These are phyloP conservation scores for Parmales sp. DNA, from an alignment of 108 stramenopile genomes.

Conservation along the genomic window DNA sequence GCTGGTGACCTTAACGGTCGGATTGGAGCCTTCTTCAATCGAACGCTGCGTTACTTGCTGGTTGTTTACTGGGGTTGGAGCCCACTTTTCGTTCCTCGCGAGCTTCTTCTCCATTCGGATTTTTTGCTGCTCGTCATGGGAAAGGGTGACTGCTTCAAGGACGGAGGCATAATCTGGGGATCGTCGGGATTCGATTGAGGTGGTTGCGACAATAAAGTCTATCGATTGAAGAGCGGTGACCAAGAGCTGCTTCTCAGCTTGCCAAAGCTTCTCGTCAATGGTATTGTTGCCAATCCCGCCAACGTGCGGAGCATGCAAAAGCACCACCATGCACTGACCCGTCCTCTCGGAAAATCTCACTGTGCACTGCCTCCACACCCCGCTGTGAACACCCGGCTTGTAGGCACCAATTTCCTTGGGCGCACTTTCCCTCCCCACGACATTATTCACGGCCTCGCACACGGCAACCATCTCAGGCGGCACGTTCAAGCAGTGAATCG, in stretches of 20 bases:
- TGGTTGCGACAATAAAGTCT: slow-evolving; percentile 22
- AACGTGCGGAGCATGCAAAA: slow-evolving; percentile 48
- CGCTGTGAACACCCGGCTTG: slow-evolving; percentile 46
- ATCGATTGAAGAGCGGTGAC: slow-evolving; percentile 34
- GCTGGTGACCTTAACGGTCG: slow-evolving; percentile 39
- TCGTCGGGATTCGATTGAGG: slow-evolving; percentile 21
- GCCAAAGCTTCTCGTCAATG: slow-evolving; percentile 33
- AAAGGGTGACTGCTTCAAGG: slow-evolving; percentile 11
- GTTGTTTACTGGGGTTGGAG: not conserved
- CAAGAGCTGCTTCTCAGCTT: slow-evolving; percentile 46
- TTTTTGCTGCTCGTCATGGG: slow-evolving; percentile 8
- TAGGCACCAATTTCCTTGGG: slow-evolving; percentile 49
- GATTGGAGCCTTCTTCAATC: not conserved
- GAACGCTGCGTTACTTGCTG: not conserved
- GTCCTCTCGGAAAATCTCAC: slow-evolving; percentile 55
- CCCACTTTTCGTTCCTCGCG: not conserved
- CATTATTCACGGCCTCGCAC: slow-evolving; percentile 45
- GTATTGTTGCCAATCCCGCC: slow-evolving; percentile 42
- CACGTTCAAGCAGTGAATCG: slow-evolving; percentile 64
- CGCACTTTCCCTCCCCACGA: too few relatives aligned
- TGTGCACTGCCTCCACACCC: slow-evolving; percentile 62
- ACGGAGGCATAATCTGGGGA: slow-evolving; percentile 4
- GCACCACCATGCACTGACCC: slow-evolving; percentile 52
- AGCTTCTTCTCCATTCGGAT: not conserved
- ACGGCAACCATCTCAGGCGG: slow-evolving; percentile 52